Conservation (phyloP, 2,329 filamentous ascomycete species). For the Cladophialophora yegresii region DNA sequence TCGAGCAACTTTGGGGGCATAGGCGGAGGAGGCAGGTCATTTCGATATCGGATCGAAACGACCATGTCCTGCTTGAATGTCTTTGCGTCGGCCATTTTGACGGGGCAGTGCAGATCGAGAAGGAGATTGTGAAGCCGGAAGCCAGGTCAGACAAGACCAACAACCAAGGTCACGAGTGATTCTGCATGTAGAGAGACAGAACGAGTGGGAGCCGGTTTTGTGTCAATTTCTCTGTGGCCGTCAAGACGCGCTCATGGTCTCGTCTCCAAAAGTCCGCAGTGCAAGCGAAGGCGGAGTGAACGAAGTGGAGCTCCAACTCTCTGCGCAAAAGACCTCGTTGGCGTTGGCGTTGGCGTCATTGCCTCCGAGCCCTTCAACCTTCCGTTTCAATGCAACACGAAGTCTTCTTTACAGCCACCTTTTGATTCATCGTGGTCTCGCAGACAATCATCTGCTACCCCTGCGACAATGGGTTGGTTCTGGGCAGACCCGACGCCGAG, state of each 20-base stretch:
- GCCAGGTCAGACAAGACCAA: not conserved
- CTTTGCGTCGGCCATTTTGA: conserved; percentile 36
- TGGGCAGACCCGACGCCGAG: conserved; percentile 59
- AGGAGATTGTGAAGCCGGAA: not conserved
- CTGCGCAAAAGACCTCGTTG: not conserved
- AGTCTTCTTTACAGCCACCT: not conserved
- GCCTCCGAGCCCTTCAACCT: too few species aligned
- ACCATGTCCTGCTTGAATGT: conserved; percentile 90
- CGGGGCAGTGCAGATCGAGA: not conserved
- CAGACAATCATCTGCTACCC: not conserved
- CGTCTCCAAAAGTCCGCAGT: conserved; percentile 3
- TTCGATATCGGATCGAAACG: conserved; percentile 90
- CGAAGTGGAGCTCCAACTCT: not conserved
- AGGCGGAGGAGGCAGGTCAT: conserved; percentile 89
- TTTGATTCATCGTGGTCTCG: not conserved
- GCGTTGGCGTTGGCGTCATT: conserved; percentile 1
- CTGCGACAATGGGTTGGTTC: conserved; percentile 66
- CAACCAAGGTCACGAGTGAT: not conserved
- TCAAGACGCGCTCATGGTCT: not conserved
- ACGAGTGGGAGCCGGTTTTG: not conserved
- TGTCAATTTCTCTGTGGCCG: not conserved
- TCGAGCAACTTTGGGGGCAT: conserved; percentile 95
- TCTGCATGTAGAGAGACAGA: not conserved
- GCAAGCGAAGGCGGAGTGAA: not conserved
- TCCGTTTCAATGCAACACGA: not conserved